phyloP scores from a whole-genome alignment of 2,329 filamentous ascomycete species.

The Penicillium sp. region DNA sequence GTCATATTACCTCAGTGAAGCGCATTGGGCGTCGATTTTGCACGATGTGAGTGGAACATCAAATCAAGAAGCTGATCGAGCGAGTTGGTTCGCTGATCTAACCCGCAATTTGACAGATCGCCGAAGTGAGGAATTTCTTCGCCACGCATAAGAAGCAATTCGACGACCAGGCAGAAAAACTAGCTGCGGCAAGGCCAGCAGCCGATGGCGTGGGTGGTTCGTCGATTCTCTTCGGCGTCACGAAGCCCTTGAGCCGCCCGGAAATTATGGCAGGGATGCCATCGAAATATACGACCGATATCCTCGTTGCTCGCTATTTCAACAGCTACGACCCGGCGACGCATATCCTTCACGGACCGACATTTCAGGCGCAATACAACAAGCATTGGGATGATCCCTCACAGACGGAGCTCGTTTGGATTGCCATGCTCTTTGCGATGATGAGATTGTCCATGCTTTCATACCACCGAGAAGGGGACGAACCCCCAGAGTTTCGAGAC shows the following conservation, averaged over 20 bases:
- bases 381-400: constrained; percentile 55
- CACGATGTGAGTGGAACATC: constrained; percentile 50
- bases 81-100: not conserved
- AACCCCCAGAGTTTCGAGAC: constrained; percentile 57
- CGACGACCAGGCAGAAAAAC: constrained; percentile 71
- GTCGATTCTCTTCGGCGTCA: constrained; percentile 70
- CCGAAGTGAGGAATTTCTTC: constrained; percentile 92
- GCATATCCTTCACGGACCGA: constrained; percentile 72
- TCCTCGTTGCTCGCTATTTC: constrained; percentile 83
- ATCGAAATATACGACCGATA: constrained; percentile 72
- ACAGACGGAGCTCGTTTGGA: constrained; percentile 54
- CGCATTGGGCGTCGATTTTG: constrained; percentile 76
- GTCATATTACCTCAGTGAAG: constrained; percentile 73
- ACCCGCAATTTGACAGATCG: constrained; percentile 49
- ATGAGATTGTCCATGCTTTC: constrained; percentile 60
- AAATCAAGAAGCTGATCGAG: too few relatives aligned
- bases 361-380: constrained; percentile 71
- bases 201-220: constrained; percentile 59
- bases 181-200: constrained; percentile 59
- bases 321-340: constrained; percentile 66
- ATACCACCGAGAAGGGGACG: constrained; percentile 56
- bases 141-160: constrained; percentile 78
- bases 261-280: constrained; percentile 79
- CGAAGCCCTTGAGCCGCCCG: constrained; percentile 60
- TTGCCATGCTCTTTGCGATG: constrained; percentile 58